Conservation (phyloP, 129 eudicot genomes). For the carrot (Daucus carota) region DH1_v3.0 NC_030387.2:39570501-39571000, state of each 20-base stretch:
- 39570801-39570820: neutral
- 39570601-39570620: conserved; percentile 36
- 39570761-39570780: neutral
- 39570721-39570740: conserved; percentile 9
- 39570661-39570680: conserved; percentile 64
- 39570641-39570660: conserved; percentile 53
- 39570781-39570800: neutral
- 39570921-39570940: conserved; percentile 56
- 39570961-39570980: conserved; percentile 48
- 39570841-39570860: conserved; percentile 5
- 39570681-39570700: conserved; percentile 71
- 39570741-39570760: neutral
- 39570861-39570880: conserved; percentile 45
- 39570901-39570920: conserved; percentile 63
- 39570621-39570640: conserved; percentile 18
- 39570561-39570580: conserved; percentile 30
- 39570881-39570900: conserved; percentile 59
- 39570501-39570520: too few relatives aligned
- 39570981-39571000: neutral
- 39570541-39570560: conserved; percentile 27
- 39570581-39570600: conserved; percentile 30
- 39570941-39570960: conserved; percentile 60
- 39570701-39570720: conserved; percentile 39
- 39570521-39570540: conserved; percentile 6
- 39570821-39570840: neutral